These are phyloP conservation scores for Amanita inopinata DNA, from an alignment of 768 basidiomycete genomes.

Conservation along the genomic window DNA sequence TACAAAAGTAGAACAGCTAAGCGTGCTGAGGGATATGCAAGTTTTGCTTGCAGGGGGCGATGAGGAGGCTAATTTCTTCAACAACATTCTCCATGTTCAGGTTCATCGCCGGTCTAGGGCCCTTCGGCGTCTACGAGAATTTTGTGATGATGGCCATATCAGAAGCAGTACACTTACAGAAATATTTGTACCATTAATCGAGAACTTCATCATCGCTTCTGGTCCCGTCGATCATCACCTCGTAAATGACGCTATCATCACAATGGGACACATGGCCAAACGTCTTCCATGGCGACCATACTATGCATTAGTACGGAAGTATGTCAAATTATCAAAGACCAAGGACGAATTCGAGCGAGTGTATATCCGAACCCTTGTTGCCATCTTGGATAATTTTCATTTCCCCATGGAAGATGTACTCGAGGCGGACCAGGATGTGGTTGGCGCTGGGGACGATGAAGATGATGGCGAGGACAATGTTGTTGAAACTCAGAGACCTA, in stretches of 20 bases:
- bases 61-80: constrained; percentile 94
- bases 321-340: constrained; percentile 55
- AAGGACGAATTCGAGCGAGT: constrained; percentile 71
- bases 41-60: constrained; percentile 79
- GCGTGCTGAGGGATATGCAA: constrained; percentile 67
- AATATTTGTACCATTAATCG: constrained; percentile 80
- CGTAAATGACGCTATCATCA: constrained; percentile 78
- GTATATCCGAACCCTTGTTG: constrained; percentile 76
- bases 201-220: constrained; percentile 63
- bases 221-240: constrained; percentile 72
- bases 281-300: constrained; percentile 81
- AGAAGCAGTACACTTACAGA: constrained; percentile 65
- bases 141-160: constrained; percentile 55
- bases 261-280: constrained; percentile 70
- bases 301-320: constrained; percentile 69
- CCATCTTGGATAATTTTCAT: constrained; percentile 84
- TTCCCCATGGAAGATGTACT: constrained; percentile 67
- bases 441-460: constrained; percentile 22
- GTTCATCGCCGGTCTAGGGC: constrained; percentile 83
- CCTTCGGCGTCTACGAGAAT: constrained; percentile 73
- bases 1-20: constrained; percentile 46
- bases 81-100: constrained; percentile 92
- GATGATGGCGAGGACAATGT: constrained; percentile 21
- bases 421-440: constrained; percentile 21
- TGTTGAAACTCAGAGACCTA: constrained; percentile 13